Evolutionary conservation across 2,329 filamentous ascomycete genomes (phyloP), one percentile per base, ranked within the genome.

Genomic region (Nakataea oryzae): DNA sequence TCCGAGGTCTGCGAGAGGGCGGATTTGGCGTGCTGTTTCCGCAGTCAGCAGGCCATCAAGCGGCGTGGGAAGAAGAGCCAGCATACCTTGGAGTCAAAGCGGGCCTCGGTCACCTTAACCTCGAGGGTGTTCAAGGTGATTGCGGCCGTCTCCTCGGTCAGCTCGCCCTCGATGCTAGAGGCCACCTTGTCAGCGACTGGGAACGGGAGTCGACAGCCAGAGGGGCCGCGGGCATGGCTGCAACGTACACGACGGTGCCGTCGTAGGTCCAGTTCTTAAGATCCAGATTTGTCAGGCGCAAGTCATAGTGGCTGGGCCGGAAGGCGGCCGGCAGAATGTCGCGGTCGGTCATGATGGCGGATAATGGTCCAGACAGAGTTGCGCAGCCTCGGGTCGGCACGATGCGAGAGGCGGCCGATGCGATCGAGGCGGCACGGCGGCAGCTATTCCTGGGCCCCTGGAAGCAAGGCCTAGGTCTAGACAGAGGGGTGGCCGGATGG

Each of bases 61-160:
- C 12, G 9, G 14, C 11, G 5, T 55, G 28, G 9, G 27, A 34
- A 2, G 50, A 9, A 32, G 21, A 29, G 8, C 14, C 3, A 4
- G 29, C 17, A 24, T 54, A 60, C 59, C 59, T 85, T 81, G 57
- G 84, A 74, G 58, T 78, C 77, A 62, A 93, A 76, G 71, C 88
- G 86, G 66, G 81, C 79, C 55, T 79, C 80, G 66, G 86, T 81
- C 54, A 97, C 82, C 71, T 90, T 89, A 69, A 99, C 83, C 73
- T 96, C 87, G 70, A 95, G 85, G 56, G 89, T 81, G 75, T 99
- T 99, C 74, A 97, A 79, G 55, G 90, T 85, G 65, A 99, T 86
- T 67, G 91, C 84, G 70, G 84, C 90, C 66, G 88, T 89, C 41
- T 86, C 78, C 72, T 87, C 85, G 67, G 82, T 81, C 73, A 97